Evolutionary conservation across 129 eudicot genomes (phyloP), one percentile per base, ranked within the genome.

Genomic region (Flaveria bidentis): DNA sequence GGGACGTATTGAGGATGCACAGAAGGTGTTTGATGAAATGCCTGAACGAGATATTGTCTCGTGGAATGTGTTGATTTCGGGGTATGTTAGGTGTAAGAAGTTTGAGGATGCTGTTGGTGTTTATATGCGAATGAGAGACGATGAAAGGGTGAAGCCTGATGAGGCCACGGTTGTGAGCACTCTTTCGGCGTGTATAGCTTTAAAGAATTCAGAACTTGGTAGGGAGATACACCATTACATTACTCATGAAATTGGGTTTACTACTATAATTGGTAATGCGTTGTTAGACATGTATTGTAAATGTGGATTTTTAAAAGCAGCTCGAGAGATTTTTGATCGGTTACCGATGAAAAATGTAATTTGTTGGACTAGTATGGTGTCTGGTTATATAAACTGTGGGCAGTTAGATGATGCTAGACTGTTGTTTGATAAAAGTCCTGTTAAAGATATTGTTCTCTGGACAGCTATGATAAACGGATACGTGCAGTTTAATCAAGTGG

Each of bases 391-490:
- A 17, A 89, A 68, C 62, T 45, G 82, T 45, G 96, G 96, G 30
- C 70, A 14, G 46, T 77, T 89, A 80, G 91, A 85, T 51, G 91
- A 89, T 13, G 96, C 96, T 23, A 76, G 89, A 80, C 12, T 44
- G 2, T 56, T 89, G 55, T 89, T 89, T 74, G 88, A 89, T 39
- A 77, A 67, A 45, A 89, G 89, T 47, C 89, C 89, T 7, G 87
- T 73, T 22, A 80, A 82, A 65, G 96, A 89, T 81, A 84, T 87
- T 60, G 78, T 89, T 85, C 77, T 89, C 0, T 89, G 96, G 96
- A 89, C 96, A 5, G 84, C 96, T 68, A 89, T 89, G 88, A 89
- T 89, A 51, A 89, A 87, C 55, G 96, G 96, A 71, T 89, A 89
- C n/a, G 82, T 89, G 44, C 96, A 89, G 71, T 85, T 82, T 63